phyloP scores from a whole-genome alignment of 2,329 filamentous ascomycete species.

The Botryosphaeria dothidea region DNA sequence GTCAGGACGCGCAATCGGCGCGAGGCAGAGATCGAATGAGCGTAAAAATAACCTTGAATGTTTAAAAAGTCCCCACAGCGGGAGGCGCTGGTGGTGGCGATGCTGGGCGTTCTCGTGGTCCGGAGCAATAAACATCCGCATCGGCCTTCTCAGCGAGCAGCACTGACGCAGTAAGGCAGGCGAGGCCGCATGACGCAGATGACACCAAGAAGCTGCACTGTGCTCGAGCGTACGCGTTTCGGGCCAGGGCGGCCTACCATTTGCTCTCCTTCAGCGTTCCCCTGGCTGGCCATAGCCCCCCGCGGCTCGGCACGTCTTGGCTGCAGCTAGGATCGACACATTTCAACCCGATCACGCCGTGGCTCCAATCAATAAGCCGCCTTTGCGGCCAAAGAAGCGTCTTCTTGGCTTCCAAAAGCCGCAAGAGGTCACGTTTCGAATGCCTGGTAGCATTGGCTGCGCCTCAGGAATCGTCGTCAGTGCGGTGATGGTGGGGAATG shows the following conservation, averaged over 20 bases:
- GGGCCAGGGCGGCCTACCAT: background rate
- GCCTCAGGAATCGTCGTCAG: conserved; percentile 15
- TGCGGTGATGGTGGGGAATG: conserved; percentile 4
- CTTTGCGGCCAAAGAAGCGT: background rate
- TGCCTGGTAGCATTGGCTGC: conserved; percentile 5
- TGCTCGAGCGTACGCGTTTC: conserved; percentile 12
- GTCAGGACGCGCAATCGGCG: background rate
- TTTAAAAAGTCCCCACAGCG: background rate
- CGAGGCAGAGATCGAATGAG: background rate
- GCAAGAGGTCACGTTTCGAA: background rate
- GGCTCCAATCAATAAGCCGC: conserved; percentile 13
- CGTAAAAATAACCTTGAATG: background rate
- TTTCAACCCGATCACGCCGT: background rate
- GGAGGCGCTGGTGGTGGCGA: background rate
- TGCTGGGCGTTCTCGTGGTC: background rate
- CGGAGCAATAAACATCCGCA: background rate
- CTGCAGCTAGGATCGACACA: background rate
- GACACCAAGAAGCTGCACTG: background rate
- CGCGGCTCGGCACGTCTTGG: conserved; percentile 12
- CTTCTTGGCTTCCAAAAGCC: conserved; percentile 3
- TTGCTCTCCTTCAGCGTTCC: conserved; percentile 1
- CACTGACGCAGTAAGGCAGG: background rate
- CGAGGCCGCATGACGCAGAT: conserved; percentile 1
- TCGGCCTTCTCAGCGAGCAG: background rate
- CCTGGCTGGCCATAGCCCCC: conserved; percentile 9